Base-by-base conservation (phyloP, 2,329 filamentous ascomycete species). In the Hortaea sp. region DNA sequence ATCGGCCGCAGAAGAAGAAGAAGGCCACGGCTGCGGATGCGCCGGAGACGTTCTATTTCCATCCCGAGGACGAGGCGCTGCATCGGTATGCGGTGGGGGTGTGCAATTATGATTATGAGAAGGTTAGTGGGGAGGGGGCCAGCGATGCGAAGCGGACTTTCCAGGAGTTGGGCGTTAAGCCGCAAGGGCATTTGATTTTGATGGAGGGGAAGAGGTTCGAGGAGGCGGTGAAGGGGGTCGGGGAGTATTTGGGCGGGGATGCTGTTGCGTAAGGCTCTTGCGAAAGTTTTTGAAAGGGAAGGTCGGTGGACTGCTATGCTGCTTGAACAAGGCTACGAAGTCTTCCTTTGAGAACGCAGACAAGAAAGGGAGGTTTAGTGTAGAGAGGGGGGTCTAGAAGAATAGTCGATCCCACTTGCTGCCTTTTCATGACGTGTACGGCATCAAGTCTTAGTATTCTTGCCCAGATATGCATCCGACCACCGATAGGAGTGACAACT, bases 71-170 rank as follows among this genome's bases (percentile, higher is more conserved):
- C 61, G 92, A 97, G 71, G 78, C 90, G 43, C 69, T 95, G 58
- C 81, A 92, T 54, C 81, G 80, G 61, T 77, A 90, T 67, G 85
- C 88, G 2, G 50, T 79, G 35, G 87, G 79, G 10, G 72, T 77
- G 53, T 84, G 81, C 28, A 79, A 75, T 43, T 94, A 83, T 62
- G 77, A 84, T 12, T 95, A 88, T 65, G 84, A 82, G 41, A 90
- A 85, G 64, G 80, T 87, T 51, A 72, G 73, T 48, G 84, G 85
- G 41, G 86, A 94, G 56, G 79, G 82, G 4, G 79, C 83, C 52
- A 85, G 88, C 45, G 92, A 98, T 70, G 88, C 88, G 60, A 95
- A 94, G 75, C 75, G 92, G 50, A 87, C 89, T 1, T 98, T 98
- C 68, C 88, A 94, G 67, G 92, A 98, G 57, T 72, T 88, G 71